Evolutionary conservation across 106 monocot genomes (phyloP), one percentile per base, ranked within the genome.

Genomic region (Acanthochlamys bracteata): DNA sequence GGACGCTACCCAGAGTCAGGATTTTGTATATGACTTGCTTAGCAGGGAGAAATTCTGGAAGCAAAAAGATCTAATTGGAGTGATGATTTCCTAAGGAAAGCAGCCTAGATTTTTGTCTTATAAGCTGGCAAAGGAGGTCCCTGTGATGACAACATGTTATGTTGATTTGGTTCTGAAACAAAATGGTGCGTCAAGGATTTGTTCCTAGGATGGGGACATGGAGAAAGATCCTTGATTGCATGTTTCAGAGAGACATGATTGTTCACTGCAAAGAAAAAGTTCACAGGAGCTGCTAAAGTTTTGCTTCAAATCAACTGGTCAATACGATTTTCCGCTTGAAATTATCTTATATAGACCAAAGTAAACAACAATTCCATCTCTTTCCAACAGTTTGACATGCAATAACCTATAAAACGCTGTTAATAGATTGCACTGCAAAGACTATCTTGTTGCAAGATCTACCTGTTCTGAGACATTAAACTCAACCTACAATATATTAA

Each of bases 1-100:
- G 86, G 89, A 15, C 86, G 86, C 43, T 78, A 66, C 61, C 94
- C 94, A 14, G 84, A 94, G 71, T 81, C 86, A 94, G 67, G 83
- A 79, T 59, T 74, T 94, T 43, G 68, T 89, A 0, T 80, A 77
- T 66, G 89, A 89, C 4, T 78, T 89, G 25, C 59, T 94, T 39
- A 39, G 45, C 22, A 33, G 42, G 45, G 59, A 76, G 25, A 71
- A 43, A 24, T 90, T 73, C 39, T 75, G 7, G 76, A 86, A 52
- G 94, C 89, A 1, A 89, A n/a, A 82, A 70, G 61, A 82, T 42
- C 82, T 94, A 40, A 78, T 90, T 45, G 49, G 8, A 11, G 13
- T 69, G 51, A 89, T 89, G 89, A 63, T 73, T 15, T 49, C 74
- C 14, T 75, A 94, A 55, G 67, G 73, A 14, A 62, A 53, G 9